Percentiles rank a stretch among this genome's conserved stretches.
These are phyloP conservation scores for Tricholoma bakamatsutake DNA, from an alignment of 768 basidiomycete genomes.

Conservation along the genomic window DNA sequence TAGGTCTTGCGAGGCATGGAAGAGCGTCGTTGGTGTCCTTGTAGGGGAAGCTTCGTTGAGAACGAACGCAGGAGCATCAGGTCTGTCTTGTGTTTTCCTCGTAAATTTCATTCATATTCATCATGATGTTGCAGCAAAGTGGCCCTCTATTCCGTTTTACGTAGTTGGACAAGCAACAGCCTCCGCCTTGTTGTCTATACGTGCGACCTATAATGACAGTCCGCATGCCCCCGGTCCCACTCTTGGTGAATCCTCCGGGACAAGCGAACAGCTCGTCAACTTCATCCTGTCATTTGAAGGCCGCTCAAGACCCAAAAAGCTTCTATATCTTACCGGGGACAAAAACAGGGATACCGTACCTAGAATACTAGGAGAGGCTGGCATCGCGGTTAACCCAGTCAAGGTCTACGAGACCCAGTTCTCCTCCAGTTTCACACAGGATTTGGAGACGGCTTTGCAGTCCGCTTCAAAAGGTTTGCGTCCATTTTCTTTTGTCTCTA, in stretches of 20 bases:
- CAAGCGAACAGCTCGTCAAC: slow-evolving; percentile 56
- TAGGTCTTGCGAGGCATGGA: slow-evolving; percentile 72
- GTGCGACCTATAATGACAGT: slow-evolving; percentile 18
- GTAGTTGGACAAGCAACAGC: slow-evolving; percentile 70
- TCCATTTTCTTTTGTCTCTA: neutral
- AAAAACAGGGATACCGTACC: slow-evolving; percentile 74
- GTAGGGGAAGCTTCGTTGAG: neutral
- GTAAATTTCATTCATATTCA: neutral
- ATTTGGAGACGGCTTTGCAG: slow-evolving; percentile 31
- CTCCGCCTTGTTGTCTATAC: slow-evolving; percentile 33
- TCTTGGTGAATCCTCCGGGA: slow-evolving; percentile 52
- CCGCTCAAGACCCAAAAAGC: slow-evolving; percentile 15
- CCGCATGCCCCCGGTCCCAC: slow-evolving; percentile 25
- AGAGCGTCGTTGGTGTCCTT: slow-evolving; percentile 30
- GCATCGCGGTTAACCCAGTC: slow-evolving; percentile 40
- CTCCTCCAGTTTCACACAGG: slow-evolving; percentile 42
- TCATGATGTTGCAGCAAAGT: slow-evolving; percentile 29
- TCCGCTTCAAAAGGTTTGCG: slow-evolving; percentile 17
- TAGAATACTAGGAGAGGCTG: slow-evolving; percentile 38
- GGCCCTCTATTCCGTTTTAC: slow-evolving; percentile 67
- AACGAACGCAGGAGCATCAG: neutral
- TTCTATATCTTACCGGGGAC: slow-evolving; percentile 83
- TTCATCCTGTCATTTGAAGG: slow-evolving; percentile 46
- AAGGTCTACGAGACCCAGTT: slow-evolving; percentile 70
- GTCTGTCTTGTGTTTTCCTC: slow-evolving; percentile 7